A percentile compares a stretch with the other conserved stretches of the same genome.
Evolutionary conservation across 768 basidiomycete species (phyloP).

Genomic region (Lactarius pseudohatsudake): DNA sequence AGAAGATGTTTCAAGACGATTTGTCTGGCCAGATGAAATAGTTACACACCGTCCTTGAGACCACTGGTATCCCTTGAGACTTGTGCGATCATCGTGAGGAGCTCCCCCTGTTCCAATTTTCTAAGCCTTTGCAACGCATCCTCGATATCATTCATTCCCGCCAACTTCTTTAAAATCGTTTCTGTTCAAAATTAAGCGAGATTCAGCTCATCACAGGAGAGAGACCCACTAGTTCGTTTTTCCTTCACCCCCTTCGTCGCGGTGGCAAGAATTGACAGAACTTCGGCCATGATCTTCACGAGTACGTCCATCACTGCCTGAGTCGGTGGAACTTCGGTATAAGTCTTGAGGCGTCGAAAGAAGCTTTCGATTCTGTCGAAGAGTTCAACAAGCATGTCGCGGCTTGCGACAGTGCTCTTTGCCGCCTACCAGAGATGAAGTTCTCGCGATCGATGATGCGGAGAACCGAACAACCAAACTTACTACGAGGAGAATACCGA

Average conservation of each 20-base stretch:
- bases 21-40: neutral
- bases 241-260: neutral
- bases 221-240: neutral
- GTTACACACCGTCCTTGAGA: neutral
- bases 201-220: neutral
- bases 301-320: neutral
- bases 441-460: neutral
- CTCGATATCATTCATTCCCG: too few relatives aligned
- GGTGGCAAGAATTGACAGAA: neutral
- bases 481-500: neutral
- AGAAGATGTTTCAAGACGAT: too few relatives aligned
- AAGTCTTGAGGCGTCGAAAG: neutral
- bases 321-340: neutral
- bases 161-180: too few relatives aligned
- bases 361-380: neutral
- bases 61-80: neutral
- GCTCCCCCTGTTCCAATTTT: neutral
- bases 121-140: neutral
- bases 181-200: neutral
- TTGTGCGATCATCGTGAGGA: neutral
- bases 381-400: neutral
- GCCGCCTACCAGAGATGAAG: neutral
- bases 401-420: neutral
- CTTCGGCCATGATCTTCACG: neutral
- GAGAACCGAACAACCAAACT: neutral